Percentiles rank a stretch among this genome's conserved stretches.
phyloP scores from a whole-genome alignment of 2,329 filamentous ascomycete genomes.

The Xylariales sp. region DNA sequence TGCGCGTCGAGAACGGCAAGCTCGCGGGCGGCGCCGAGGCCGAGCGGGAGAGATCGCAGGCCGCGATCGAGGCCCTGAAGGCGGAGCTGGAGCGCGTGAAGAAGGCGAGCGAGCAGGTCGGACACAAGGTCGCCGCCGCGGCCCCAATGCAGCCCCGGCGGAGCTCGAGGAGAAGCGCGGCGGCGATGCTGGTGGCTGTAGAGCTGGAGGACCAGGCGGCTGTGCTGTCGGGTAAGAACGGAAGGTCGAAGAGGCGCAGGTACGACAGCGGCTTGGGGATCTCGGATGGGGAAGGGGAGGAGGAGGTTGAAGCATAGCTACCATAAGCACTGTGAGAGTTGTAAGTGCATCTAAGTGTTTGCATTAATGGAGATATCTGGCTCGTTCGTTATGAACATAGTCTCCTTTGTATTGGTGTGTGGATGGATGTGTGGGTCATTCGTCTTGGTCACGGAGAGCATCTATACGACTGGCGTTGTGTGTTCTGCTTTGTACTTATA shows the following conservation, averaged over 20 bases:
- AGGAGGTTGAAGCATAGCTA: constrained; percentile 36
- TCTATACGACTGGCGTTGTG: too few relatives aligned
- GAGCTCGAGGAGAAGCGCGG: constrained; percentile 4
- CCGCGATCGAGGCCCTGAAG: constrained; percentile 45
- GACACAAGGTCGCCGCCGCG: too few relatives aligned
- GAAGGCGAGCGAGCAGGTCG: constrained; percentile 40
- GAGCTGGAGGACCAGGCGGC: constrained; percentile 11
- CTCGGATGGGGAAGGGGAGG: constrained; percentile 52
- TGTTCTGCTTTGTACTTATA: too few relatives aligned
- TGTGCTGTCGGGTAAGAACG: constrained; percentile 22
- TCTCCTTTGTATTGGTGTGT: too few relatives aligned
- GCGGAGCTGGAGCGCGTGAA: constrained; percentile 46
- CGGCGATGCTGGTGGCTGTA: not conserved
- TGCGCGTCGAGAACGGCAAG: constrained; percentile 42
- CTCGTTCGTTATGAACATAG: too few relatives aligned
- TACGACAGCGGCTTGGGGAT: constrained; percentile 53
- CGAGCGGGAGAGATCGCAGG: constrained; percentile 34
- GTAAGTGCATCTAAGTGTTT: too few relatives aligned
- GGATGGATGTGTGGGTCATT: too few relatives aligned
- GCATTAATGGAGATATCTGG: too few relatives aligned
- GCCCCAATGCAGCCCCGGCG: constrained; percentile 18
- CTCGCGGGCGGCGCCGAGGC: constrained; percentile 30
- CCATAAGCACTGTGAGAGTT: too few relatives aligned
- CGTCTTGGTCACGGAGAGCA: too few relatives aligned
- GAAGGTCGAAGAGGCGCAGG: constrained; percentile 35